These are phyloP conservation scores for Epichloe elymi DNA, from an alignment of 2,329 filamentous ascomycete genomes.

Conservation along the genomic window DNA sequence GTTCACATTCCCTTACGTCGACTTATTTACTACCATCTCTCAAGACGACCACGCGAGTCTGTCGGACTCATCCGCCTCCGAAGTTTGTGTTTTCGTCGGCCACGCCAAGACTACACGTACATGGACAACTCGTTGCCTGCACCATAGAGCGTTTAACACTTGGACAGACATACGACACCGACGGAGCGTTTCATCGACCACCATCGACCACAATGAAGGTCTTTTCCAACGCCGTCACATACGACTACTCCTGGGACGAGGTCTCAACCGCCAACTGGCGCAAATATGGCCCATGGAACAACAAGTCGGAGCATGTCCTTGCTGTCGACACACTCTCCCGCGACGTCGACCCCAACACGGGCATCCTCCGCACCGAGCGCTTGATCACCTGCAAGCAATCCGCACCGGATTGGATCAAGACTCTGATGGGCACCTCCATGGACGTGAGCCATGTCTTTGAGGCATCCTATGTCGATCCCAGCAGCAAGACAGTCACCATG, in stretches of 20 bases:
- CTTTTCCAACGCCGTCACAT: slow-evolving; percentile 80
- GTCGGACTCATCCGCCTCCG: too few species aligned
- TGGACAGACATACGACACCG: too few species aligned
- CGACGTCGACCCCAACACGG: slow-evolving; percentile 38
- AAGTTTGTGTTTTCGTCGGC: too few species aligned
- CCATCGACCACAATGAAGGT: slow-evolving; percentile 61
- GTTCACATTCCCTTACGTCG: too few species aligned
- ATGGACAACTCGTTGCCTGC: too few species aligned
- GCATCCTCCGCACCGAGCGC: slow-evolving; percentile 48
- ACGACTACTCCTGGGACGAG: slow-evolving; percentile 97
- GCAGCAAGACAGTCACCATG: slow-evolving; percentile 81
- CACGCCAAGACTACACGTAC: too few species aligned
- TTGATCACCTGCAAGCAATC: slow-evolving; percentile 49
- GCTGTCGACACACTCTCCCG: slow-evolving; percentile 88
- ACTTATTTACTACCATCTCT: too few species aligned
- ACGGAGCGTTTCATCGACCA: not conserved
- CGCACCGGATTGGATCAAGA: slow-evolving; percentile 67
- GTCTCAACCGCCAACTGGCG: slow-evolving; percentile 96
- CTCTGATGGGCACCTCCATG: slow-evolving; percentile 58
- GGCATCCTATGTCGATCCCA: slow-evolving; percentile 84
- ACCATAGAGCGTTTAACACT: too few species aligned
- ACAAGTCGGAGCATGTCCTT: slow-evolving; percentile 92
- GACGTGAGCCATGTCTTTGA: slow-evolving; percentile 87
- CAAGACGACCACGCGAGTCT: too few species aligned
- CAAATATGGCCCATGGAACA: slow-evolving; percentile 98